These are phyloP conservation scores for Rauvolfia tetraphylla DNA, from an alignment of 257 asterid genomes.

Conservation along the genomic window DNA sequence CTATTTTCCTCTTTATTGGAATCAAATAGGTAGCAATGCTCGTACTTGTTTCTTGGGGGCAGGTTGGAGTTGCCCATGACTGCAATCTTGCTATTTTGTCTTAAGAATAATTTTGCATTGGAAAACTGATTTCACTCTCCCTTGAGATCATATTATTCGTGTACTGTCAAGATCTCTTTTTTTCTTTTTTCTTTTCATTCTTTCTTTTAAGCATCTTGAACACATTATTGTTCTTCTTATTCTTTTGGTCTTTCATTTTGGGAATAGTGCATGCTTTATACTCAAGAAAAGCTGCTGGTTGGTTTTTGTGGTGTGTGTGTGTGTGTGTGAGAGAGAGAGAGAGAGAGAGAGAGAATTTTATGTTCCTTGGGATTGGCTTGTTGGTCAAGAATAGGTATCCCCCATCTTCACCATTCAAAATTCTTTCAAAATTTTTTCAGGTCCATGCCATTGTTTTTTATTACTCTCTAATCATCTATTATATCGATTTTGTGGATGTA, in stretches of 20 bases:
- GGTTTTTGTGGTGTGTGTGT: too few relatives aligned
- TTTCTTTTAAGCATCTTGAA: too few relatives aligned
- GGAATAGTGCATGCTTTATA: not conserved
- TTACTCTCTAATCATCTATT: too few relatives aligned
- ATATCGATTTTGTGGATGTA: not conserved
- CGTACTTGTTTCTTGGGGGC: not conserved
- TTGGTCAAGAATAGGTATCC: not conserved
- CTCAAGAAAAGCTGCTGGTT: not conserved
- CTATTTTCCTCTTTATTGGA: not conserved
- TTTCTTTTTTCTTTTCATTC: too few relatives aligned
- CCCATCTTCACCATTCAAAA: not conserved
- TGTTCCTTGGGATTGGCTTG: not conserved
- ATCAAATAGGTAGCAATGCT: not conserved
- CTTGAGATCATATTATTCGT: not conserved
- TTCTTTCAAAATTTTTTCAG: not conserved
- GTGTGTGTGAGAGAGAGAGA: not conserved
- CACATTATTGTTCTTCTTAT: not conserved
- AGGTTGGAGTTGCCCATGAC: not conserved
- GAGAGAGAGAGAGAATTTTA: not conserved
- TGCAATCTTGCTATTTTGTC: not conserved
- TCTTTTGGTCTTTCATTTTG: not conserved
- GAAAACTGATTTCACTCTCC: not conserved
- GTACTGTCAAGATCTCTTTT: too few relatives aligned
- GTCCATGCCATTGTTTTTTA: not conserved
- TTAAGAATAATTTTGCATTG: not conserved